Evolutionary conservation across 768 basidiomycete species (phyloP), one percentile per base, ranked within the genome.

Genomic region (Roridomyces roridus): DNA sequence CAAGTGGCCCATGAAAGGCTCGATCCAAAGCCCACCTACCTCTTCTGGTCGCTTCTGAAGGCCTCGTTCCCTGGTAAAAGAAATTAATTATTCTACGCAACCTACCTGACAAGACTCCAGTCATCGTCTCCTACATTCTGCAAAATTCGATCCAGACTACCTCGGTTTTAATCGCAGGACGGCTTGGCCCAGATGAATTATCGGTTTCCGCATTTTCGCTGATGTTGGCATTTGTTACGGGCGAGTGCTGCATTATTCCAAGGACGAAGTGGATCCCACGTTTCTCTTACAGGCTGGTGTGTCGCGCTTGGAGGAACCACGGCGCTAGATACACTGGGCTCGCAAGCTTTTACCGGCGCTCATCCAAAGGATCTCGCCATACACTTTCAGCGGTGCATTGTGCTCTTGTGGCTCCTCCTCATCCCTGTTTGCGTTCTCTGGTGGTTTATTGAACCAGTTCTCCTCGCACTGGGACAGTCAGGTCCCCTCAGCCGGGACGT

Each of bases 181-280:
- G 84, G 18, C 78, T 91, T 9, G 89, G 90, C 3, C 83, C 89
- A 18, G 75, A 86, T 60, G 85, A 88, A 64, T 75, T 92, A 15
- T 88, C 88, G 1, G 85, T 83, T 2, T 81, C 90, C 12, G 88
- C 90, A 39, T 88, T 91, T 64, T 80, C 87, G 25, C 73, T 88
- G 67, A 91, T 91, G 89, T 72, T 92, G 63, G 89, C 88, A 14
- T 88, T 85, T 67, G 89, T 90, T 8, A 88, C 89, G 79, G 87
- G 88, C 83, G 73, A 85, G 85, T 86, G 70, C 66, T 67, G 59
- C 57, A 52, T 66, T 49, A 55, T 59, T 55, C 42, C 65, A 69
- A 43, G 57, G 26, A 46, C 52, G 67, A 68, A 67, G 62, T 73
- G 77, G 81, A 80, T 86, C 83, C 83, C 81, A 84, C 78, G 64